Evolutionary conservation across 805 yeast genomes (phyloP).

Genomic region (Lipomyces japonicus): DNA sequence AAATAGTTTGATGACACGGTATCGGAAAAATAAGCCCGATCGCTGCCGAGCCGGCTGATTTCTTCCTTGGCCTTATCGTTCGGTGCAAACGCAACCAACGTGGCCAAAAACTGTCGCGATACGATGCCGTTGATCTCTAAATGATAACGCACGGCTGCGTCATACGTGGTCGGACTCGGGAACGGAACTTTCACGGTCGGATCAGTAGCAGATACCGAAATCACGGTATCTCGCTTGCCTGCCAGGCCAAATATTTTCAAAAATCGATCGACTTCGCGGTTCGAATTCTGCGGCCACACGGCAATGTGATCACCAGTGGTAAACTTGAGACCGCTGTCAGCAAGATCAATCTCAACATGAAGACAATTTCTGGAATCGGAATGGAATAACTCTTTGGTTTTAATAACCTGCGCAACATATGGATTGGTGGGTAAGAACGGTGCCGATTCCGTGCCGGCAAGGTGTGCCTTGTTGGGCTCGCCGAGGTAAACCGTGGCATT

Average conservation of each 20-base stretch:
- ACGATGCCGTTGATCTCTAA: constrained; percentile 90
- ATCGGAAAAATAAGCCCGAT: constrained; percentile 64
- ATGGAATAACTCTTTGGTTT: constrained; percentile 67
- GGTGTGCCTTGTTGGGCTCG: constrained; percentile 66
- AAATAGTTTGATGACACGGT: constrained; percentile 58
- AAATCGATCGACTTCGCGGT: constrained; percentile 67
- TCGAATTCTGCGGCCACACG: constrained; percentile 86
- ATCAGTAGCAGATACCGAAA: constrained; percentile 67
- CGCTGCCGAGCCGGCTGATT: constrained; percentile 53
- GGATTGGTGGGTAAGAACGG: constrained; percentile 85
- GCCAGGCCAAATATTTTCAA: constrained; percentile 58
- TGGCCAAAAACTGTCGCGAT: constrained; percentile 77
- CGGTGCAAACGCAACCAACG: constrained; percentile 81
- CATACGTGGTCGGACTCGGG: constrained; percentile 74
- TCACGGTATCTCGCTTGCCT: constrained; percentile 51
- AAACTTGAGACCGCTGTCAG: constrained; percentile 70
- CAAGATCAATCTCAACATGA: constrained; percentile 83
- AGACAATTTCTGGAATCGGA: constrained; percentile 66
- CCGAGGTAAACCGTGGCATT: constrained; percentile 61
- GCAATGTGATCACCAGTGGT: constrained; percentile 96
- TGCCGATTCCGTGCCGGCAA: constrained; percentile 40
- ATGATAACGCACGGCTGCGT: constrained; percentile 76
- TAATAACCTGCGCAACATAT: constrained; percentile 62
- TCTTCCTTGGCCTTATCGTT: constrained; percentile 50
- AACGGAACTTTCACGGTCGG: constrained; percentile 43